Conservation (phyloP, 2,329 filamentous ascomycete genomes). For the Stagonosporopsis chrysanthemi region DNA sequence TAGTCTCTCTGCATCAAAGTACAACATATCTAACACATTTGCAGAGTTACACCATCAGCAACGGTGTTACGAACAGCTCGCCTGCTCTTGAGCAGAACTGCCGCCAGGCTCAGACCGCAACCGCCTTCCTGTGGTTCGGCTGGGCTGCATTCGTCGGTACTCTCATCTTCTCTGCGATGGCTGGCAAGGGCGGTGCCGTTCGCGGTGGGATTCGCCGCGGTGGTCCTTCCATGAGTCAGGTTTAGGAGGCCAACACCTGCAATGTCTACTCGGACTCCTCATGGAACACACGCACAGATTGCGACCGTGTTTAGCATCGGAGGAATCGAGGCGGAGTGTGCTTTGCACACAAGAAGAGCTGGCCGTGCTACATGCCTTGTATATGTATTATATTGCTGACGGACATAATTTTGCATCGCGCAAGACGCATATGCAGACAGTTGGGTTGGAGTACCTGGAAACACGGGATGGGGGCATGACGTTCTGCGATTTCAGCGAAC, state of each 20-base stretch:
- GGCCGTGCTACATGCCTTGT: not conserved
- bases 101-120: conserved; percentile 76
- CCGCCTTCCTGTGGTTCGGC: conserved; percentile 81
- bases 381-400: conserved; percentile 21
- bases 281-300: conserved; percentile 38
- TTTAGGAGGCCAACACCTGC: conserved; percentile 51
- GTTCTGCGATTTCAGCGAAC: conserved; percentile 3
- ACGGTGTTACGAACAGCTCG: conserved; percentile 71
- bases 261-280: conserved; percentile 33
- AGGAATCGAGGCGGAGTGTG: not conserved
- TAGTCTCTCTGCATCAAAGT: conserved; percentile 13
- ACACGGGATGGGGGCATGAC: conserved; percentile 1
- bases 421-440: conserved; percentile 6
- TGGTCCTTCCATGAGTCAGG: conserved; percentile 62
- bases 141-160: conserved; percentile 67
- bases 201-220: conserved; percentile 59
- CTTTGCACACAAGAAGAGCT: not conserved
- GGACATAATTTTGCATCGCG: conserved; percentile 12
- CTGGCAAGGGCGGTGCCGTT: conserved; percentile 57
- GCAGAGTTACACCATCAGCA: conserved; percentile 54
- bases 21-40: conserved; percentile 2
- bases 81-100: conserved; percentile 69
- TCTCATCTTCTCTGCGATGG: conserved; percentile 63
- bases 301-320: conserved; percentile 16
- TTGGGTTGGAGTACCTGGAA: conserved; percentile 6